phyloP scores from a whole-genome alignment of 805 yeast species.

The Sungouiozyma ichnusensis region DNA sequence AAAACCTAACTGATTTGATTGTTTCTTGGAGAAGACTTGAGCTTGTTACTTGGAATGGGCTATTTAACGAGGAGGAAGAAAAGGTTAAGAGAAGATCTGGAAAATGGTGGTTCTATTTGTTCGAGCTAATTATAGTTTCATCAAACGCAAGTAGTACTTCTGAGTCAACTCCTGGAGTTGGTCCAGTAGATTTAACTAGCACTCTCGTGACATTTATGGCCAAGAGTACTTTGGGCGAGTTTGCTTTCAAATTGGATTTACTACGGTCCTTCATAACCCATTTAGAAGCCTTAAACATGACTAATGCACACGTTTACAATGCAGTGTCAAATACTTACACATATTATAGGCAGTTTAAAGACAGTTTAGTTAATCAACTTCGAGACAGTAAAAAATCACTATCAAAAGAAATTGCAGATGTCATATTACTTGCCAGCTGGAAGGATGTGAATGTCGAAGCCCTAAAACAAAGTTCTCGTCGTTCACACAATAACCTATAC shows the following conservation, averaged over 20 bases:
- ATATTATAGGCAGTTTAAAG: slow-evolving; percentile 58
- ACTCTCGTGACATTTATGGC: slow-evolving; percentile 70
- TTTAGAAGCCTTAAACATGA: slow-evolving; percentile 26
- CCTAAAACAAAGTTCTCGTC: slow-evolving; percentile 82
- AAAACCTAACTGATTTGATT: slow-evolving; percentile 52
- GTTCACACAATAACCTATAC: slow-evolving; percentile 76
- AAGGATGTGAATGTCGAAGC: slow-evolving; percentile 93
- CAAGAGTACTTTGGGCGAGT: slow-evolving; percentile 71
- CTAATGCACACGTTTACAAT: slow-evolving; percentile 16
- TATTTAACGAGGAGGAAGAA: slow-evolving; percentile 56
- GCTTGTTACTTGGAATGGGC: slow-evolving; percentile 70
- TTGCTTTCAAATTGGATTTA: slow-evolving; percentile 43
- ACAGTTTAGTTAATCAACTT: slow-evolving; percentile 38
- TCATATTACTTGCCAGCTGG: slow-evolving; percentile 89
- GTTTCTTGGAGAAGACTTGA: slow-evolving; percentile 90
- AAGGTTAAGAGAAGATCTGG: slow-evolving; percentile 43
- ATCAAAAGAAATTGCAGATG: slow-evolving; percentile 74
- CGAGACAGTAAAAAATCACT: slow-evolving; percentile 39
- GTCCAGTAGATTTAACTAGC: slow-evolving; percentile 29
- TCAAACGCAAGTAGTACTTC: slow-evolving; percentile 26
- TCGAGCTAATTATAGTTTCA: slow-evolving; percentile 60
- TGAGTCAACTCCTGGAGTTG: slow-evolving; percentile 5
- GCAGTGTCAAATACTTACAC: slow-evolving; percentile 33
- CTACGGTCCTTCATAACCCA: slow-evolving; percentile 58
- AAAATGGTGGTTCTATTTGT: slow-evolving; percentile 87